Percentiles rank a stretch among this genome's conserved stretches.
phyloP scores from a whole-genome alignment of 1,139 yeast species.

The Hemisphaericaspora xylofermentans region DNA sequence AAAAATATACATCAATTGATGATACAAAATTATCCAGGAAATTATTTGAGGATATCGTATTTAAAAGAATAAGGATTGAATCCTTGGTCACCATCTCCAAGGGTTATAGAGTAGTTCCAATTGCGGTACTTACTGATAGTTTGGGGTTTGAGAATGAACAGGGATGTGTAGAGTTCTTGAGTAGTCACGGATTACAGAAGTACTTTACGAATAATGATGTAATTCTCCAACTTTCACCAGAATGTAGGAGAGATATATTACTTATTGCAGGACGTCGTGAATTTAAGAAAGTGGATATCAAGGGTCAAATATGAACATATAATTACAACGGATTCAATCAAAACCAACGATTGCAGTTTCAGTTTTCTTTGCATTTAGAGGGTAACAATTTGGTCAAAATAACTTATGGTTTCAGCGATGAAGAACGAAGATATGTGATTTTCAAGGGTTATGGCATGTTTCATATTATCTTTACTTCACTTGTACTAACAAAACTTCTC shows the following conservation, averaged over 20 bases:
- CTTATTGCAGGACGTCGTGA: slow-evolving; percentile 14
- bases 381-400: background rate
- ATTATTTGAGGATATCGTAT: slow-evolving; percentile 42
- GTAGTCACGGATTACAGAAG: slow-evolving; percentile 35
- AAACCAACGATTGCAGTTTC: background rate
- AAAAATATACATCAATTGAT: slow-evolving; percentile 17
- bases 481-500: too few species aligned
- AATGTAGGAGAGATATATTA: background rate
- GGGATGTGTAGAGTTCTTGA: slow-evolving; percentile 35
- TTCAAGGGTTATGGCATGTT: background rate
- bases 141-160: slow-evolving; percentile 41
- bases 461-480: background rate
- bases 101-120: slow-evolving; percentile 56
- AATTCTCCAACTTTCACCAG: background rate
- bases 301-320: slow-evolving; percentile 67
- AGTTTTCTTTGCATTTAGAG: background rate
- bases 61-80: slow-evolving; percentile 55
- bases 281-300: slow-evolving; percentile 76
- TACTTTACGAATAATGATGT: slow-evolving; percentile 18
- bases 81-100: slow-evolving; percentile 59
- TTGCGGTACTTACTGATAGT: slow-evolving; percentile 45
- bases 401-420: background rate
- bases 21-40: slow-evolving; percentile 25
- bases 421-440: slow-evolving; percentile 1
- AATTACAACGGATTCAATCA: background rate